Evolutionary conservation across 2,329 filamentous ascomycete genomes (phyloP).

Genomic region (Claviceps maximensis): DNA sequence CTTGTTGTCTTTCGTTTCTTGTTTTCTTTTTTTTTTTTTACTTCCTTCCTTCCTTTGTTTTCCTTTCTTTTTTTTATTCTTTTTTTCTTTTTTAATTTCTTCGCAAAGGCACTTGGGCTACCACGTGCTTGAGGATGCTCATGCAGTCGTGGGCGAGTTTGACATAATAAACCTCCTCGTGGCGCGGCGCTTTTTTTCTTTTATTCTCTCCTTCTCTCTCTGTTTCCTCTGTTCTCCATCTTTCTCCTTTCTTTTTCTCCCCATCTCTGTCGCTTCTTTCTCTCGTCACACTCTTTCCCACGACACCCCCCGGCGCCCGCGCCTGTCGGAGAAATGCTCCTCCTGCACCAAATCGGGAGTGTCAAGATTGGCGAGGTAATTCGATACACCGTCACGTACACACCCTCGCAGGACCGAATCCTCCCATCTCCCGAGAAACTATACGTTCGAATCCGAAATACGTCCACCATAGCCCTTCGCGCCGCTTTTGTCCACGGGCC

Average conservation of each 20-base stretch:
- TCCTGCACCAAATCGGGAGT: slow-evolving; percentile 80
- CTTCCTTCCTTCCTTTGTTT: neutral
- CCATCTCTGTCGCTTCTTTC: no score
- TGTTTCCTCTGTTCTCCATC: neutral
- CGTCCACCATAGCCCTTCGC: slow-evolving; percentile 75
- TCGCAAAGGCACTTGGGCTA: neutral
- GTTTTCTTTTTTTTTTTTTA: neutral
- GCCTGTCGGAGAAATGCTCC: slow-evolving; percentile 48
- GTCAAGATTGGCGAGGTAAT: slow-evolving; percentile 92
- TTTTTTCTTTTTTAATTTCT: no score
- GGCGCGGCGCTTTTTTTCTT: neutral
- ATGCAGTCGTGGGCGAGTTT: neutral
- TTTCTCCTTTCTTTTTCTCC: no score
- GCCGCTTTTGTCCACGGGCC: slow-evolving; percentile 95
- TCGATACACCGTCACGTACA: slow-evolving; percentile 86
- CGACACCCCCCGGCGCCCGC: neutral
- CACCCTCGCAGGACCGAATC: slow-evolving; percentile 76
- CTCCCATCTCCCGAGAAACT: slow-evolving; percentile 72
- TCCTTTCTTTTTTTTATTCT: neutral
- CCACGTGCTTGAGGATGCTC: neutral
- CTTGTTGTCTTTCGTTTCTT: no score
- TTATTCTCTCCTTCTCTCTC: neutral
- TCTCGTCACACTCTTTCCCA: neutral
- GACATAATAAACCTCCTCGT: neutral
- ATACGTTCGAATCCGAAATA: slow-evolving; percentile 82